Evolutionary conservation across 169 alveolate genomes (phyloP), one percentile per base, ranked within the genome.

Genomic region (Eimeria falciformis): DNA sequence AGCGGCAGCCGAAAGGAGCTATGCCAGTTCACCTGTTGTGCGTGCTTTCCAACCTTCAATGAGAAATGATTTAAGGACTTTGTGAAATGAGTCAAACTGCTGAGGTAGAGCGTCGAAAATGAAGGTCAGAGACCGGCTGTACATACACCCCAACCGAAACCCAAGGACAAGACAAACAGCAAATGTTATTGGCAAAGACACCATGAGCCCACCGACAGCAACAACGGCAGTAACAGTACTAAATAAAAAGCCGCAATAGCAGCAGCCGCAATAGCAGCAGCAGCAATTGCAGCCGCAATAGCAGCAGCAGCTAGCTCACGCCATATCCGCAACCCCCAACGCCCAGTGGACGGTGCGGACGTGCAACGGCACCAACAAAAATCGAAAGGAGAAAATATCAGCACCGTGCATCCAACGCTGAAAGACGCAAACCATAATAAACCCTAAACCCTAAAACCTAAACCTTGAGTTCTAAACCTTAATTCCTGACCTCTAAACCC

Each of bases 51-150:
- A 73, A 14, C 55, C 5, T 2, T 73, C 83, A 5, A 18, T 73
- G 1, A 43, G 27, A n/a, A 73, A 73, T 21, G 56, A 43, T 40
- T 33, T 73, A 17, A 73, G n/a, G 11, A 43, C 83, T 73, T 73
- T 58, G 25, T 73, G 83, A 40, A 73, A 73, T 11, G 83, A 17
- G 5, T n/a, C 17, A 73, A 73, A 73, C 58, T 73, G 83, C 58
- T 73, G 83, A 18, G 83, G 58, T 58, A 73, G 83, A 25, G 83
- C 83, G 83, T 73, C 83, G 25, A 73, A 73, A 4, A 73, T 58
- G 33, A 73, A 73, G 27, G 83, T 73, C 27, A 73, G 56, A 14
- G 37, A 53, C 50, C 83, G 62, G 11, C 83, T 73, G 83, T 29
- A 37, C 0, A 11, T 4, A 21, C 33, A 37, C 46, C 53, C 11